Conservation (phyloP, 2,329 filamentous ascomycete species). For the Bipolaris cookei region DNA sequence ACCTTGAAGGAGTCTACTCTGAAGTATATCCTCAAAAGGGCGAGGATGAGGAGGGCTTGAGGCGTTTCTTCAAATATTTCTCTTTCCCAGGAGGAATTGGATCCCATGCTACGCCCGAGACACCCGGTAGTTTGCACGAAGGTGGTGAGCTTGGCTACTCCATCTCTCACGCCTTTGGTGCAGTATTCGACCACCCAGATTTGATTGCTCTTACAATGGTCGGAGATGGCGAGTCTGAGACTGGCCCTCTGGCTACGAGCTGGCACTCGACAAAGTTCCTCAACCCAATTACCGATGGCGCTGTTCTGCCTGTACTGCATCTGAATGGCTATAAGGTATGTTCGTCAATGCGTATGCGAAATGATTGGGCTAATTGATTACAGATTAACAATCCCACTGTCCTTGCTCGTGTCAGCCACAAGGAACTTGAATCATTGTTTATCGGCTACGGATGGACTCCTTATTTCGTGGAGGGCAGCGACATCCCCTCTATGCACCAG, state of each 20-base stretch:
- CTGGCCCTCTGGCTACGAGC: slow-evolving; percentile 76
- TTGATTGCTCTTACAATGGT: slow-evolving; percentile 80
- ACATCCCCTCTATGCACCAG: slow-evolving; percentile 77
- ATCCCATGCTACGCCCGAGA: slow-evolving; percentile 79
- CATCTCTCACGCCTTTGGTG: slow-evolving; percentile 77
- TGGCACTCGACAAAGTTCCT: slow-evolving; percentile 87
- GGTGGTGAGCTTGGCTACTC: slow-evolving; percentile 84
- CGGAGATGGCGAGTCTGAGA: slow-evolving; percentile 82
- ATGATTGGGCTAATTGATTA: slow-evolving; percentile 5
- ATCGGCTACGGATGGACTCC: slow-evolving; percentile 78
- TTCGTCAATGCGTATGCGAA: background rate
- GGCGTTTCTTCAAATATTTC: slow-evolving; percentile 81
- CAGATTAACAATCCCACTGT: slow-evolving; percentile 58
- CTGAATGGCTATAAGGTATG: slow-evolving; percentile 82
- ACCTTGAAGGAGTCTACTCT: slow-evolving; percentile 77
- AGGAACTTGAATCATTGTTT: slow-evolving; percentile 73
- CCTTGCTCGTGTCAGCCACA: slow-evolving; percentile 74
- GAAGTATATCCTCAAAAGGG: slow-evolving; percentile 79
- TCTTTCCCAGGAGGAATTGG: slow-evolving; percentile 81
- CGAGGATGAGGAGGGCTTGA: slow-evolving; percentile 71
- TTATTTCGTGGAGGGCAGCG: slow-evolving; percentile 80
- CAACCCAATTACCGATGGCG: slow-evolving; percentile 78
- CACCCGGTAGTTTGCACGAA: slow-evolving; percentile 77
- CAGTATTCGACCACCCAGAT: slow-evolving; percentile 76
- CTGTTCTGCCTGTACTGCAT: slow-evolving; percentile 77